phyloP scores from a whole-genome alignment of 2,329 filamentous ascomycete species.

The Nothophaeocryptopus gaeumannii region DNA sequence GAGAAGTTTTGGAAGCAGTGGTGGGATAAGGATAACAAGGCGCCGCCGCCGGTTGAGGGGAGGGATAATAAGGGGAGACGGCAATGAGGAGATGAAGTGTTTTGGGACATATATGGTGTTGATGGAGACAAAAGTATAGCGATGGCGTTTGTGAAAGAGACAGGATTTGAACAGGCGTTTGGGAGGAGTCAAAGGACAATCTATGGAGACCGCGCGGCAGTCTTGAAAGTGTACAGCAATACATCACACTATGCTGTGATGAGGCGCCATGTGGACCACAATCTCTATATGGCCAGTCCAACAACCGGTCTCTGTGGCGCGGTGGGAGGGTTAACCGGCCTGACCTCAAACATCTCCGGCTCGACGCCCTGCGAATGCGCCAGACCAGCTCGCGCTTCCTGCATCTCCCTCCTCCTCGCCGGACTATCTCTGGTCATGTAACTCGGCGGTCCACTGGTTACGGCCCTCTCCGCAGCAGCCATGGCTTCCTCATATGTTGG shows the following conservation, averaged over 20 bases:
- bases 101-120: not conserved
- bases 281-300: slow-evolving; percentile 17
- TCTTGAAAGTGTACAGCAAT: not conserved
- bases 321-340: slow-evolving; percentile 8
- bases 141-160: not conserved
- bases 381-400: slow-evolving; percentile 22
- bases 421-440: slow-evolving; percentile 31
- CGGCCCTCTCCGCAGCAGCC: slow-evolving; percentile 14
- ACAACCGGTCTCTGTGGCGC: slow-evolving; percentile 7
- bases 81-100: not conserved
- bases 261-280: too few relatives aligned
- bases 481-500: slow-evolving; percentile 34
- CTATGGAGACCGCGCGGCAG: slow-evolving; percentile 4
- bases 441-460: slow-evolving; percentile 26
- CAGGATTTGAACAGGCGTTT: not conserved
- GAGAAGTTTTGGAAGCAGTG: slow-evolving; percentile 51
- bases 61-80: slow-evolving; percentile 15
- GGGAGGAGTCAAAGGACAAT: not conserved
- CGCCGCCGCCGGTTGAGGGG: slow-evolving; percentile 17
- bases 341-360: slow-evolving; percentile 32
- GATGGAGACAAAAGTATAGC: slow-evolving; percentile 1
- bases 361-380: slow-evolving; percentile 18
- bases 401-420: slow-evolving; percentile 23
- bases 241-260: too few relatives aligned
- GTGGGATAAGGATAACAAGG: slow-evolving; percentile 44